Percentiles rank a stretch among this genome's conserved stretches.
Evolutionary conservation across 1,139 yeast species (phyloP).

Genomic region (Magnusiomyces sp.): DNA sequence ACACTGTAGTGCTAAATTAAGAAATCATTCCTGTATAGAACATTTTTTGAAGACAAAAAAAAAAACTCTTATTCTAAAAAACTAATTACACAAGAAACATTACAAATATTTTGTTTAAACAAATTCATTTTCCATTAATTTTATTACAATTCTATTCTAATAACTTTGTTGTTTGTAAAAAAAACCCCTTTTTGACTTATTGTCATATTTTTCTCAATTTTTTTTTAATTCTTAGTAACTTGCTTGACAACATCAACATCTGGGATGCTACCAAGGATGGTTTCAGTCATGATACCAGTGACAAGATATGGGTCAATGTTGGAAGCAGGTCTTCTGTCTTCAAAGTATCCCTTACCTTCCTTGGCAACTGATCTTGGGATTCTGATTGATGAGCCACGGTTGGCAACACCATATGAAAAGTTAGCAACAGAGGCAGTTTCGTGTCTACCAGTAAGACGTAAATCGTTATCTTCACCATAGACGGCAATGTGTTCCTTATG

Average conservation of each 20-base stretch:
- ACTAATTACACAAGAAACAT: too few relatives aligned
- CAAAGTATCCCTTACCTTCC: constrained; percentile 97
- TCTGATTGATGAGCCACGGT: constrained; percentile 98
- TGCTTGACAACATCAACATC: constrained; percentile 80
- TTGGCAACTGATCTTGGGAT: constrained; percentile 98
- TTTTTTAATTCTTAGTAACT: too few relatives aligned
- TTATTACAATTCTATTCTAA: too few relatives aligned
- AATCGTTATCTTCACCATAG: constrained; percentile 91
- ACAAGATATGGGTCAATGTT: constrained; percentile 98
- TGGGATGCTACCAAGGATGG: constrained; percentile 90
- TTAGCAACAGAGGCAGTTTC: constrained; percentile 92
- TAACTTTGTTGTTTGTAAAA: too few relatives aligned
- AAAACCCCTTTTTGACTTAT: too few relatives aligned
- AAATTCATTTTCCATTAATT: too few relatives aligned
- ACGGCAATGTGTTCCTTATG: constrained; percentile 93
- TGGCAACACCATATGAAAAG: constrained; percentile 96
- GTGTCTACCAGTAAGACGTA: constrained; percentile 95
- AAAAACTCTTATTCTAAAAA: too few relatives aligned
- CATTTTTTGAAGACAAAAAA: too few relatives aligned
- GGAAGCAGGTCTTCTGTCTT: constrained; percentile 99
- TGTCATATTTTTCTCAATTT: too few relatives aligned
- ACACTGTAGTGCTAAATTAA: too few relatives aligned
- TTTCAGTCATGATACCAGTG: constrained; percentile 96
- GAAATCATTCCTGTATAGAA: too few relatives aligned
- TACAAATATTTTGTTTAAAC: too few relatives aligned